These are phyloP conservation scores for Pulveroboletus sp. DNA, from an alignment of 768 basidiomycete genomes.

Conservation along the genomic window DNA sequence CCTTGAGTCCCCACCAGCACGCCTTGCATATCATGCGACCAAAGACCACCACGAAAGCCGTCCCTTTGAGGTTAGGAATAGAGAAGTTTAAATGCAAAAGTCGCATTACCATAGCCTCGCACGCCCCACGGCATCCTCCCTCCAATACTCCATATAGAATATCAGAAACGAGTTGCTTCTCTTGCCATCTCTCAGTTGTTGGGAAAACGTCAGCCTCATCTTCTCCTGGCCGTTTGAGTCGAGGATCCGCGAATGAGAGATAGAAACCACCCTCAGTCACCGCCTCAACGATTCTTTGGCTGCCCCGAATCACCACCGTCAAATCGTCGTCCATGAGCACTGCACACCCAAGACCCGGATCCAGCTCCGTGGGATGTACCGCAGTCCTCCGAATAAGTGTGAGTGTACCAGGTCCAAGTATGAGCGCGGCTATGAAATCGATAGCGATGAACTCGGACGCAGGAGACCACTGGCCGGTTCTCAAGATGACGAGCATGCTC, in stretches of 20 bases:
- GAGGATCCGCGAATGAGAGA: slow-evolving; percentile 10
- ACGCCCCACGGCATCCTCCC: slow-evolving; percentile 13
- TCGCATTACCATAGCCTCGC: slow-evolving; percentile 15
- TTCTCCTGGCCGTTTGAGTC: background rate
- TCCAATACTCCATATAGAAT: slow-evolving; percentile 9
- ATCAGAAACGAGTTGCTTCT: slow-evolving; percentile 8
- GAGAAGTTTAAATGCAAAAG: slow-evolving; percentile 6
- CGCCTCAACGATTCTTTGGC: slow-evolving; percentile 15
- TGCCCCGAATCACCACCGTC: slow-evolving; percentile 12
- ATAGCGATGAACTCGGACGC: slow-evolving; percentile 1
- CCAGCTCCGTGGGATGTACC: slow-evolving; percentile 4
- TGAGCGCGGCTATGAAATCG: slow-evolving; percentile 12
- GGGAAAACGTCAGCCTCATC: background rate
- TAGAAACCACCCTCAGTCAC: slow-evolving; percentile 20
- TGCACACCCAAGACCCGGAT: slow-evolving; percentile 12
- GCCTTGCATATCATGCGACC: slow-evolving; percentile 6
- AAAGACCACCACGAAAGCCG: background rate
- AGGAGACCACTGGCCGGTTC: slow-evolving; percentile 6
- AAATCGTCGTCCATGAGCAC: slow-evolving; percentile 20
- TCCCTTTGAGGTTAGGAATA: slow-evolving; percentile 8
- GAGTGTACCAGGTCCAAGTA: slow-evolving; percentile 17
- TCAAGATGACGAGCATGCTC: slow-evolving; percentile 6
- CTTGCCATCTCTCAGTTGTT: slow-evolving; percentile 2
- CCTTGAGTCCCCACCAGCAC: slow-evolving; percentile 13
- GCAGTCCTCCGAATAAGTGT: slow-evolving; percentile 12